These are phyloP conservation scores for Neurospora tetrasperma DNA, from an alignment of 495 filamentous ascomycete species.

Conservation along the genomic window DNA sequence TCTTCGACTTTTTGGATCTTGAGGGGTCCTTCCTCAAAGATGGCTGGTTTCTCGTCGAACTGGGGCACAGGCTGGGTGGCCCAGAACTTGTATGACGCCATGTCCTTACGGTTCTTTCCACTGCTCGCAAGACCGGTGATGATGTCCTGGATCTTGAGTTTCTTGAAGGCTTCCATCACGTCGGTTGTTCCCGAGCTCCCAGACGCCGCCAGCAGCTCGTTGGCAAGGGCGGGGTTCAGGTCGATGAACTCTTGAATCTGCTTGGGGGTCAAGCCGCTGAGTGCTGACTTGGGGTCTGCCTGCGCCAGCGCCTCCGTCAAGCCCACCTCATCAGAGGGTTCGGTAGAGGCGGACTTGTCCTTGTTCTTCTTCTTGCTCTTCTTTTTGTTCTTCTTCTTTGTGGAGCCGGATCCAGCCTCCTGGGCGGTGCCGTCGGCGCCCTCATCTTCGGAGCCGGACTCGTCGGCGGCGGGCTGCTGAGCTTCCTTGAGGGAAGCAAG, in stretches of 20 bases:
- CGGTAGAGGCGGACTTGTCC: conserved; percentile 32
- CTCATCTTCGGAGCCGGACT: conserved; percentile 23
- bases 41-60: conserved; percentile 48
- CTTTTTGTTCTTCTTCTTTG: conserved; percentile 41
- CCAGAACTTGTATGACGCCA: conserved; percentile 97
- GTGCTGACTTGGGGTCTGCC: conserved; percentile 27
- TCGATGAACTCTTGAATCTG: conserved; percentile 46
- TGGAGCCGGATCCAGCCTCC: conserved; percentile 7
- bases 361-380: conserved; percentile 40
- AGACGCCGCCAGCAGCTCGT: conserved; percentile 34
- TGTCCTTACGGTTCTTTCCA: conserved; percentile 87
- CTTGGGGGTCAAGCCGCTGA: conserved; percentile 34
- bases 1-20: conserved; percentile 58
- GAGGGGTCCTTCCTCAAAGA: conserved; percentile 44
- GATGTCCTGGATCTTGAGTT: conserved; percentile 65
- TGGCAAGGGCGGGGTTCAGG: conserved; percentile 51
- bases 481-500: conserved; percentile 1
- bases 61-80: conserved; percentile 88
- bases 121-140: conserved; percentile 66
- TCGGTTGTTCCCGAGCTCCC: conserved; percentile 10
- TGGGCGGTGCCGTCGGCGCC: conserved; percentile 15
- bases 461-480: conserved; percentile 23
- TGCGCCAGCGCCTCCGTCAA: conserved; percentile 9
- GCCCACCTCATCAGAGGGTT: conserved; percentile 5
- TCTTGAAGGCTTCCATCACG: conserved; percentile 53